Conservation (phyloP, 768 basidiomycete genomes). For the Hortiboletus flavorubellus region DNA sequence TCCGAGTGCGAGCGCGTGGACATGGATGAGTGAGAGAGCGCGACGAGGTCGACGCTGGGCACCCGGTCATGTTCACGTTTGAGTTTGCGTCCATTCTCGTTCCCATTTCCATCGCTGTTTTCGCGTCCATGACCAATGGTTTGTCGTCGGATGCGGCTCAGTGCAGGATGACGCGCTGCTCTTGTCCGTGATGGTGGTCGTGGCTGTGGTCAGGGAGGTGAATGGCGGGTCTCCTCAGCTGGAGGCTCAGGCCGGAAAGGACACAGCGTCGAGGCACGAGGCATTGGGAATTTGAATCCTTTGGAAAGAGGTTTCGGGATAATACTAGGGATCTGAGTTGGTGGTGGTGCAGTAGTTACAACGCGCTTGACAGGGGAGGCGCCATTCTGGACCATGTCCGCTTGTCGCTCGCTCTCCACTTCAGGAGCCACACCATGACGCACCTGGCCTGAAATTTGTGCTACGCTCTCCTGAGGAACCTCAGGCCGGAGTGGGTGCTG, state of each 20-base stretch:
- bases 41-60: conserved; percentile 24
- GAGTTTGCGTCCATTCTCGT: neutral
- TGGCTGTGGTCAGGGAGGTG: neutral
- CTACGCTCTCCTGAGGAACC: neutral
- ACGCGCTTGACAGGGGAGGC: conserved; percentile 2
- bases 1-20: conserved; percentile 11
- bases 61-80: neutral
- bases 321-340: neutral
- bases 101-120: neutral
- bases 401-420: neutral
- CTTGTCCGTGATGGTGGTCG: neutral
- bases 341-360: neutral
- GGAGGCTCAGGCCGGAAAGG: conserved; percentile 18
- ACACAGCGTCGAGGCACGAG: conserved; percentile 15
- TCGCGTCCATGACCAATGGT: conserved; percentile 2
- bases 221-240: neutral
- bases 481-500: neutral
- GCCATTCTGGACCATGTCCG: neutral
- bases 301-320: neutral
- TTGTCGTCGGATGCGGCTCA: conserved; percentile 17
- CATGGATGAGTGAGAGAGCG: conserved; percentile 10
- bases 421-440: neutral
- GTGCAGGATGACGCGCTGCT: conserved; percentile 6
- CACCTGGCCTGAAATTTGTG: neutral
- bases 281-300: conserved; percentile 14